Base-by-base conservation (phyloP, 1,139 yeast species). In the Zygotorulaspora mrakii region DNA sequence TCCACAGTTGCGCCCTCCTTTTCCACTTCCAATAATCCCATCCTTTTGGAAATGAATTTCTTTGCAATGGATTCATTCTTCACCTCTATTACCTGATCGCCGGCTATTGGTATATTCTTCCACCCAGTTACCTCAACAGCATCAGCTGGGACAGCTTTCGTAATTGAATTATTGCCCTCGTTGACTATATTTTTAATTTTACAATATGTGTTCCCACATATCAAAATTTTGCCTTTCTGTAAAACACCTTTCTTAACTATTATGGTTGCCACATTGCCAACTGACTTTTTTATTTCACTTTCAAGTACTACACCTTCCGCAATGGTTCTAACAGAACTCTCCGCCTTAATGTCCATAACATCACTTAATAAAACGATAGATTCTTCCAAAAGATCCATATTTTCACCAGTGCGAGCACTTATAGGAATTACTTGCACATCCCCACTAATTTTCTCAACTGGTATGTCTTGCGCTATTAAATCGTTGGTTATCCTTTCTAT, bases 41-140 rank as follows among this genome's bases (percentile, higher is more conserved):
- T 61, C 50, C 96, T 71, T 54, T 82, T 82, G 7, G 73, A 73
- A 12, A 81, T 71, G 5, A 83, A 95, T 51, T 77, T 79, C 53
- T 86, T 89, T 9, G 95, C 96, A 30, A 70, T 62, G 21, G 74
- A 71, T 58, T 89, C 97, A 50, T 68, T 75, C 43, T 74, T 73
- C 6, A 94, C 95, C 57, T 87, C 83, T 5, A 91, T 61, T 1
- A 85, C 79, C 50, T 77, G 79, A 49, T 88, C 96, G 2, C 99
- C 99, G 14, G 95, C 94, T 37, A 78, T 85, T 0, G 98, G 98
- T 33, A 88, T 66, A 28, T 81, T 91, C 57, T 85, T 88, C 98
- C 98, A 91, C 0, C 99, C 98, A 64, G 88, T 75, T 4, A 91
- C 72, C 55, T 88, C 95, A 1, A 87, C 95, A 0, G 97, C 96